Evolutionary conservation across 495 filamentous ascomycete genomes (phyloP), one percentile per base, ranked within the genome.

Genomic region (Xylaria sp.): DNA sequence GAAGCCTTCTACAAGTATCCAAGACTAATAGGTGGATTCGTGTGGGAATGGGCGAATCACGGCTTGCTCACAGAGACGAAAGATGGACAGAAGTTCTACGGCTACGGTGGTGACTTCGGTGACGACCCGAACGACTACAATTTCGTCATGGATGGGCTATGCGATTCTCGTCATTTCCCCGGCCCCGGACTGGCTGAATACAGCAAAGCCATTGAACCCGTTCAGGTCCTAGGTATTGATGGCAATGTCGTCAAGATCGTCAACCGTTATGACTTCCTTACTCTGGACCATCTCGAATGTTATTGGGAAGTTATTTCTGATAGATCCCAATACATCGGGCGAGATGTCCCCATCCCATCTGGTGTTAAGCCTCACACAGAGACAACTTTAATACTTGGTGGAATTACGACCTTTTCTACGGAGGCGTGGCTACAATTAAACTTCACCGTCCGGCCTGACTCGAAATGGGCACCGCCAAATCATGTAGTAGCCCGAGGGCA

Each of bases 31-130:
- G 91, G 91, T 8, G 91, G 91, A 0, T 93, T 90, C 67, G 87
- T 92, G 0, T 93, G 91, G 91, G 91, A 93, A 74, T 93, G 90
- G 90, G 87, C 89, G 17, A 94, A 93, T 72, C 91, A 92, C 71
- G 90, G 92, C 0, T 76, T 93, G 2, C 76, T 84, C 50, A 87
- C 87, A 7, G 82, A 88, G 72, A 83, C 76, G 6, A 76, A 82
- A 50, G 86, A 90, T 40, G 87, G 87, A 19, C 81, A 83, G 55
- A 78, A 85, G 69, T 92, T 88, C 72, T 90, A 88, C 73, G 91
- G 79, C 8, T 93, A 92, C 69, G 91, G 91, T n/a, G 91, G 91
- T 21, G 91, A 93, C 71, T 92, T 92, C 78, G 88, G 73, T 35
- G 91, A 93, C 46, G 77, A 86, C n/a, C 91, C 90, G 0, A 90